Base-by-base conservation (phyloP, 495 filamentous ascomycete species). In the Delitschia confertaspora region DNA sequence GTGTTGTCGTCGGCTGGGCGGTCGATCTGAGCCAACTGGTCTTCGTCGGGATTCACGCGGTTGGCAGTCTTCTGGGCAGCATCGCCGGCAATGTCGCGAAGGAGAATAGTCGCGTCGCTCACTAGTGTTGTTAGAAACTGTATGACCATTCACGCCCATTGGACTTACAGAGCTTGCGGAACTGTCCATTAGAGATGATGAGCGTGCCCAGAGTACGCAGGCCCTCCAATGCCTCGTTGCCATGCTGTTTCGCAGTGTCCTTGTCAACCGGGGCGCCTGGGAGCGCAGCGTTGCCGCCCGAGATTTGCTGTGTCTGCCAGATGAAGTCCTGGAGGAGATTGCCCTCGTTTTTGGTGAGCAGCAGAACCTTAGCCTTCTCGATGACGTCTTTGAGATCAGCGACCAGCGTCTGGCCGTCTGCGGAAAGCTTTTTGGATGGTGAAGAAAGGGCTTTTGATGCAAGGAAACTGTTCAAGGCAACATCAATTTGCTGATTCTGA, bases 261-360 rank as follows among this genome's bases (percentile, higher is more conserved):
- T 83, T 91, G 54, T 76, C 72, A 33, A 95, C 52, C 0, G 88
- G 81, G 2, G 77, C 71, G 37, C 64, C 64, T 1, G 85, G 85
- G 20, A 66, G 60, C 41, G 67, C 58, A 6, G 80, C 69, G 36
- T 74, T 63, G 38, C 70, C 80, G n/a, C 71, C 65, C 48, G 57
- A 61, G 26, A 94, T 76, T 26, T 83, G 74, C 58, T 85, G 75
- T 1, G 88, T 86, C 55, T 93, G 80, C 80, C 82, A 98, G 68
- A 95, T 86, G 63, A 96, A 96, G 47, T 96, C 93, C 54, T 98
- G 91, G 7, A 98, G 65, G 19, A 95, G 65, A 55, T 98, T 85
- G 50, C 88, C 91, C 22, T 95, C 75, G 57, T 98, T 98, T 76
- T 98, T 98, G 62, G 78, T 82, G 24, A 98, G 70, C n/a, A 96